Evolutionary conservation across 1,284 basidiomycete species (phyloP).

Genomic region (Chondrostereum purpureum): DNA sequence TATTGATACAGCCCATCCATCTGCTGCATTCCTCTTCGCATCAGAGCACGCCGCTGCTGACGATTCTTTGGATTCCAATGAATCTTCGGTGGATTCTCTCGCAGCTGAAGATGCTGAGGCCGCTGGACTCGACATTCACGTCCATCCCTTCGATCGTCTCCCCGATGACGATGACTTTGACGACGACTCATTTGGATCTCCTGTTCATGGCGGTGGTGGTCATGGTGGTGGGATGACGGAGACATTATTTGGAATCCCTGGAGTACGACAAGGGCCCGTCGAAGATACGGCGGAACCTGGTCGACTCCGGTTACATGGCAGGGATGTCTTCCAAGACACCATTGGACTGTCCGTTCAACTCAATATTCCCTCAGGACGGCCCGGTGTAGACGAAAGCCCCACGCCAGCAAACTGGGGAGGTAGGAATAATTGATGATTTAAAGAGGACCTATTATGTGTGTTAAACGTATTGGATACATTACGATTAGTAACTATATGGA

Average conservation of each 20-base stretch:
- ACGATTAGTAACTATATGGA: neutral
- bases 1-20: slow-evolving; percentile 46
- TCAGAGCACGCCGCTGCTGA: slow-evolving; percentile 25
- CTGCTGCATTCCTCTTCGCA: slow-evolving; percentile 54
- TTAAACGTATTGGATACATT: too few species aligned
- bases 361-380: slow-evolving; percentile 31
- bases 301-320: slow-evolving; percentile 48
- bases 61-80: slow-evolving; percentile 51
- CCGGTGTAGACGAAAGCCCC: slow-evolving; percentile 49
- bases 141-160: neutral
- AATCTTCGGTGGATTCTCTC: slow-evolving; percentile 45
- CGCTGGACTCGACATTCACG: neutral
- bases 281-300: slow-evolving; percentile 19
- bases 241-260: slow-evolving; percentile 62
- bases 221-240: slow-evolving; percentile 41
- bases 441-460: too few species aligned
- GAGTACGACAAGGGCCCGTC: slow-evolving; percentile 22
- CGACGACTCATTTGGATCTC: slow-evolving; percentile 13
- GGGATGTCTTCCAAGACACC: slow-evolving; percentile 56
- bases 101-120: slow-evolving; percentile 33
- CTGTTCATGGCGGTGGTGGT: slow-evolving; percentile 16
- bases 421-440: too few species aligned
- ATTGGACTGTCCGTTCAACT: slow-evolving; percentile 50
- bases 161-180: slow-evolving; percentile 5
- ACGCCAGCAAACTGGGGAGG: slow-evolving; percentile 35